These are phyloP conservation scores for Neurospora hispaniola DNA, from an alignment of 495 filamentous ascomycete species.

Conservation along the genomic window DNA sequence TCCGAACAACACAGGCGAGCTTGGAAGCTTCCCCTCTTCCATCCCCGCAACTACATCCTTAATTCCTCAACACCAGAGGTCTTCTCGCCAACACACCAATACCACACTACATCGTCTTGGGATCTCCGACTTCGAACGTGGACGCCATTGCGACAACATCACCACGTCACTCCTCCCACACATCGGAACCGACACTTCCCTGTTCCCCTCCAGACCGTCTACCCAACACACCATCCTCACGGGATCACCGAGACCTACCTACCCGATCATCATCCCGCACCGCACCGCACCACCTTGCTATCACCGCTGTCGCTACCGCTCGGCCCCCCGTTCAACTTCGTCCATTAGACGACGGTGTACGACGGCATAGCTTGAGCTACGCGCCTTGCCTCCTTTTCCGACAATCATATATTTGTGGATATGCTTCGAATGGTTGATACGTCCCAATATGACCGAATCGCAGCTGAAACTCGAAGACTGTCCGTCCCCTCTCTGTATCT, in stretches of 20 bases:
- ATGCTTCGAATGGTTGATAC: slow-evolving; percentile 18
- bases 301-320: background rate
- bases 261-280: background rate
- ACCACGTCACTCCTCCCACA: background rate
- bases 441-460: slow-evolving; percentile 57
- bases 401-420: slow-evolving; percentile 12
- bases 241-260: background rate
- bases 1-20: background rate
- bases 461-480: slow-evolving; percentile 85
- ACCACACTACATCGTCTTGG: background rate
- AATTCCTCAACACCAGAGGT: background rate
- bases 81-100: background rate
- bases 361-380: background rate
- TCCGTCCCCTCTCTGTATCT: slow-evolving; percentile 33
- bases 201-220: background rate
- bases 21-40: background rate
- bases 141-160: background rate
- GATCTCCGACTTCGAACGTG: background rate
- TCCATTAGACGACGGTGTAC: background rate
- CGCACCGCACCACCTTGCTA: background rate
- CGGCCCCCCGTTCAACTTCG: background rate
- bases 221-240: background rate
- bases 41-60: background rate
- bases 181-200: background rate
- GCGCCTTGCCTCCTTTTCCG: background rate